Base-by-base conservation (phyloP, 208 protist genomes). In the Vickermania spadyakhi region DNA sequence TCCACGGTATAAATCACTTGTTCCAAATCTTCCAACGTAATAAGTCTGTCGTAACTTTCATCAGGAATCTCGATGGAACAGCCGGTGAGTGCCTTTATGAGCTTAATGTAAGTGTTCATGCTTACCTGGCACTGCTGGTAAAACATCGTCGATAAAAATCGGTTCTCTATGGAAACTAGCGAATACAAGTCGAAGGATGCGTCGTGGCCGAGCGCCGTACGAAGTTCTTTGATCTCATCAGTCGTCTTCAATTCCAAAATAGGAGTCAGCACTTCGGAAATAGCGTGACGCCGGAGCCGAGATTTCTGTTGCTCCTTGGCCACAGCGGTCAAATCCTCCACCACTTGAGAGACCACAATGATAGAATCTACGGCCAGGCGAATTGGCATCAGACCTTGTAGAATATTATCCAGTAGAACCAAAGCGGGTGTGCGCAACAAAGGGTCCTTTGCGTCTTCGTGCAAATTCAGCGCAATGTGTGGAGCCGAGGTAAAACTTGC, bases 341-440 rank as follows among this genome's bases (percentile, higher is more conserved):
- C 73, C 26, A 81, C 77, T 62, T 88, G 82, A 18, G 78, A 69
- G 28, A 89, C 58, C 42, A 89, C 70, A 7, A 60, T 70, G 3
- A 76, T 75, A 28, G 82, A 77, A 57, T 93, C 86, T 28, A 86
- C 76, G n/a, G 71, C 82, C 23, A 93, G 27, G 53, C 86, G 86
- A 5, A 73, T 65, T 18, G 86, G 86, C 65, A 85, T 76, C 28
- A 70, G 29, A 2, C 81, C 80, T 0, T 60, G 52, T 14, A 84
- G 52, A 3, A 86, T 76, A 30, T 70, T 68, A 61, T 68, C 56
- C 21, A 89, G 52, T 7, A 93, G 62, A 28, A 67, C 53, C 21
- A 93, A 63, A 0, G 82, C 68, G 28, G 84, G 74, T 53, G 51
- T 59, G 45, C 55, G 72, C 29, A 69, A 63, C 42, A 62, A 55